Evolutionary conservation across 2,329 filamentous ascomycete species (phyloP), one percentile per base, ranked within the genome.

Genomic region (Ascochyta koolunga): DNA sequence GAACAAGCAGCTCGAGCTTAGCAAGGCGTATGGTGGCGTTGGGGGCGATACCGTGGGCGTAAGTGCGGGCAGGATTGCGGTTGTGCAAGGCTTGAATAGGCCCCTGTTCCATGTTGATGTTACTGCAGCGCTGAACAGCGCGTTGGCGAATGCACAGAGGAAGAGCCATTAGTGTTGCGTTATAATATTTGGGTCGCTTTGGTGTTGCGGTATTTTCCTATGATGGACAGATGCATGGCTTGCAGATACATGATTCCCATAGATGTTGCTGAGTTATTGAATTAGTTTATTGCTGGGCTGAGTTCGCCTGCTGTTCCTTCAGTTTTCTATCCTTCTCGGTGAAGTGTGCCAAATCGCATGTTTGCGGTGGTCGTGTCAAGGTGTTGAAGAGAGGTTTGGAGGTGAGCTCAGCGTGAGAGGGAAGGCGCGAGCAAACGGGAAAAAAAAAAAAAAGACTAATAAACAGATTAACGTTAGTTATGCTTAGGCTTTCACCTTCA

Each of bases 41-140:
- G 59, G 51, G 21, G 36, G 29, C 18, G 86, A 64, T 35, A 11
- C 22, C 5, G 22, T 18, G 10, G 53, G 46, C 15, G 38, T 15
- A 13, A 42, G 29, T 16, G 46, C 54, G 21, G 51, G 54, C 1
- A 63, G 61, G 51, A 65, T 72, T 41, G 68, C 89, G 2, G 83
- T 91, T 13, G 88, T 98, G 31, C 89, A 93, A 62, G 90, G 93
- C 21, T 78, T 96, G 58, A 95, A 96, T 74, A 80, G 90, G 67
- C 93, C 95, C n/a, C 82, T 97, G 61, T 98, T 99, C 84, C 95
- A 99, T 73, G 85, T 96, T 48, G 95, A 98, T 73, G 77, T 98
- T 55, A 96, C 91, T 9, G 92, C 88, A 67, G 95, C 95, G n/a
- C 75, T 98, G 65, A 90, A 97, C 74, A 92, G 89, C 66, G 93